These are phyloP conservation scores for Chaetomiaceae sp. DNA, from an alignment of 2,329 filamentous ascomycete genomes.

Conservation along the genomic window DNA sequence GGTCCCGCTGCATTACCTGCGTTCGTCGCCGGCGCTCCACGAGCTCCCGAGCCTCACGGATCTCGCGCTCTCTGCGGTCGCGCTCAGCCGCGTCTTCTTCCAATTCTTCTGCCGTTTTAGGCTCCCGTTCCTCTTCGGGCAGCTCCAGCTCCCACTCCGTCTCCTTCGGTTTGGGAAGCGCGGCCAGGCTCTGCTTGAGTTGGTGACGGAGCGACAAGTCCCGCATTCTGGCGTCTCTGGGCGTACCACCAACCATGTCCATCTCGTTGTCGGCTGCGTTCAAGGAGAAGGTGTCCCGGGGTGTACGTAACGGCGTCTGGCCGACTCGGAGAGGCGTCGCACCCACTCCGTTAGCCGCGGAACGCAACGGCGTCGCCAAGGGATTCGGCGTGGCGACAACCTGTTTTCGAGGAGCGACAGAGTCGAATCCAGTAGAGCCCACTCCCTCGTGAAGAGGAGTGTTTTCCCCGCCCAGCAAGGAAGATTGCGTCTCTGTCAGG, in stretches of 20 bases:
- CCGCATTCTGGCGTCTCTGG: conserved; percentile 65
- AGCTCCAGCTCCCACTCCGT: conserved; percentile 91
- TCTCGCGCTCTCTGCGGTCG: conserved; percentile 70
- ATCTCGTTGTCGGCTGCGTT: conserved; percentile 65
- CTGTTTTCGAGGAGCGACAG: conserved; percentile 73
- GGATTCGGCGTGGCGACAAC: conserved; percentile 89
- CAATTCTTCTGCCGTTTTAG: conserved; percentile 41
- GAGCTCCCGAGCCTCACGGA: conserved; percentile 59
- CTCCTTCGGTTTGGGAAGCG: conserved; percentile 87
- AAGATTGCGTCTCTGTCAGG: conserved; percentile 88
- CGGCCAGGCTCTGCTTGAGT: conserved; percentile 66
- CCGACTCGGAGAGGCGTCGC: conserved; percentile 65
- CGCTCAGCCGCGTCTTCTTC: conserved; percentile 62
- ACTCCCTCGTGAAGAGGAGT: conserved; percentile 77
- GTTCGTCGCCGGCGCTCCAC: conserved; percentile 77
- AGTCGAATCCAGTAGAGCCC: conserved; percentile 81
- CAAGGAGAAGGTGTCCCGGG: conserved; percentile 78
- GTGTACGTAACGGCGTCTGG: conserved; percentile 80
- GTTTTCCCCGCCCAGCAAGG: conserved; percentile 87
- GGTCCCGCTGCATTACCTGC: conserved; percentile 78
- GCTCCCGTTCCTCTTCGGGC: conserved; percentile 72
- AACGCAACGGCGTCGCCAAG: conserved; percentile 79
- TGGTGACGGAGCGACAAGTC: conserved; percentile 63
- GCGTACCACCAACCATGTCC: conserved; percentile 66
- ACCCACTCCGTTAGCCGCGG: conserved; percentile 54